Evolutionary conservation across 179 eudicot species (phyloP).

Genomic region (Corrigiola litoralis): DNA sequence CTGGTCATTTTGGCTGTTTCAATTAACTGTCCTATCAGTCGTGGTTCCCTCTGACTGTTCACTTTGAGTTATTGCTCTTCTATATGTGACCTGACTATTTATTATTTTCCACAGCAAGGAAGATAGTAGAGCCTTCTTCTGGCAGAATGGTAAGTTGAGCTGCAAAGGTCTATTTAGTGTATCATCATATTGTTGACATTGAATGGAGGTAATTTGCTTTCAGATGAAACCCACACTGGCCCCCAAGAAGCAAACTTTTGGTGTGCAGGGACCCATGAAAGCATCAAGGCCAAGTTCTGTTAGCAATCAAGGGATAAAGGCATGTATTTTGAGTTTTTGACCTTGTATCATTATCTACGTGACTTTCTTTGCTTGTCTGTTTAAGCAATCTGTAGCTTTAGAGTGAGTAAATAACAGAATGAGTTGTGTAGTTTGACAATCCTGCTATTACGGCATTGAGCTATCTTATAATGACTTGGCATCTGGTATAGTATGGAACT

Average conservation of each 20-base stretch:
- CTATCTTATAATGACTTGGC: neutral
- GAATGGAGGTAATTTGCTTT: slow-evolving; percentile 9
- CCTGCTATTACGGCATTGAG: neutral
- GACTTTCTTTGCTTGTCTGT: neutral
- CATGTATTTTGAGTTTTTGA: slow-evolving; percentile 27
- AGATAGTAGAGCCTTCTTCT: slow-evolving; percentile 35
- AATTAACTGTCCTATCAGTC: neutral
- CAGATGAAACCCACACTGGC: slow-evolving; percentile 43
- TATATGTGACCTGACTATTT: slow-evolving; percentile 4
- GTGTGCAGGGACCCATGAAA: slow-evolving; percentile 34
- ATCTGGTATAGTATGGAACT: neutral
- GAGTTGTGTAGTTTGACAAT: neutral
- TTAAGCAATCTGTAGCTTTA: slow-evolving; percentile 2
- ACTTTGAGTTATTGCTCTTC: too few relatives aligned
- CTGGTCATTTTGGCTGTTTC: too few relatives aligned
- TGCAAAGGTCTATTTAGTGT: neutral
- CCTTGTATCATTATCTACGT: slow-evolving; percentile 5
- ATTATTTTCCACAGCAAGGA: slow-evolving; percentile 43
- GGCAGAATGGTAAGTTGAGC: slow-evolving; percentile 45
- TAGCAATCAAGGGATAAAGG: slow-evolving; percentile 41
- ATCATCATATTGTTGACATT: slow-evolving; percentile 1
- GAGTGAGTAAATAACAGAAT: neutral
- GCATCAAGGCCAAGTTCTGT: slow-evolving; percentile 33
- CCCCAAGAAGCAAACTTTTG: slow-evolving; percentile 37
- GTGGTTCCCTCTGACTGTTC: neutral